phyloP scores from a whole-genome alignment of 2,329 filamentous ascomycete genomes.

The Clarireedia paspali region DNA sequence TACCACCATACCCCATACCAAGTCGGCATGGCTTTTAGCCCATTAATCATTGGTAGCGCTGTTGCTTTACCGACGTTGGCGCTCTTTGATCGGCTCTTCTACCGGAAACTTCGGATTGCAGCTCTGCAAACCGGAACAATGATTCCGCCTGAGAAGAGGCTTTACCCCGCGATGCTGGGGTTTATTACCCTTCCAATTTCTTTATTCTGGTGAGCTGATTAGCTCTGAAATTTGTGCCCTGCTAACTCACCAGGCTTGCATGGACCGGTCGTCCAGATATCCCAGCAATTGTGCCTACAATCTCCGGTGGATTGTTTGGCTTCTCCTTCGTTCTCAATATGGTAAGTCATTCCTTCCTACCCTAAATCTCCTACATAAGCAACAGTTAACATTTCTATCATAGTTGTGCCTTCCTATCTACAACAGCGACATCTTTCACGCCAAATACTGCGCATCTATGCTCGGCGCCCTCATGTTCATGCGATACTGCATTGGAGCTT shows the following conservation, averaged over 20 bases:
- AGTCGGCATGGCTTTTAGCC: constrained; percentile 10
- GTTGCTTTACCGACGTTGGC: constrained; percentile 1
- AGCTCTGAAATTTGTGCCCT: neutral
- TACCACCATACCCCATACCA: constrained; percentile 10
- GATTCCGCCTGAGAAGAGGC: constrained; percentile 44
- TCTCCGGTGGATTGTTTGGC: constrained; percentile 37
- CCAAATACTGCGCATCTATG: constrained; percentile 4
- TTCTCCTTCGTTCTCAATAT: constrained; percentile 54
- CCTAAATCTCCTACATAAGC: neutral
- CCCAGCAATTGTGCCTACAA: constrained; percentile 25
- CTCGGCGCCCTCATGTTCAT: constrained; percentile 2
- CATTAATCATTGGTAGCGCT: constrained; percentile 6
- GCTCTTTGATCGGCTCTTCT: constrained; percentile 2
- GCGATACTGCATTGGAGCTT: constrained; percentile 22
- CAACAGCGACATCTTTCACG: constrained; percentile 4
- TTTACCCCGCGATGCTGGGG: constrained; percentile 49
- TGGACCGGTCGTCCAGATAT: constrained; percentile 20
- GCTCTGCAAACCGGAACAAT: neutral
- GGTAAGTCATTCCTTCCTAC: constrained; percentile 28
- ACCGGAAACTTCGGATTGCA: neutral
- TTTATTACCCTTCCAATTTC: constrained; percentile 22
- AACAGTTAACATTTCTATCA: neutral
- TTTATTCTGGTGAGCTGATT: constrained; percentile 30
- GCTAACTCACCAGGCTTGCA: constrained; percentile 1
- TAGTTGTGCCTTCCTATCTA: constrained; percentile 5